These are phyloP conservation scores for Suhomyces wounanorum DNA, from an alignment of 1,139 yeast genomes.

Conservation along the genomic window DNA sequence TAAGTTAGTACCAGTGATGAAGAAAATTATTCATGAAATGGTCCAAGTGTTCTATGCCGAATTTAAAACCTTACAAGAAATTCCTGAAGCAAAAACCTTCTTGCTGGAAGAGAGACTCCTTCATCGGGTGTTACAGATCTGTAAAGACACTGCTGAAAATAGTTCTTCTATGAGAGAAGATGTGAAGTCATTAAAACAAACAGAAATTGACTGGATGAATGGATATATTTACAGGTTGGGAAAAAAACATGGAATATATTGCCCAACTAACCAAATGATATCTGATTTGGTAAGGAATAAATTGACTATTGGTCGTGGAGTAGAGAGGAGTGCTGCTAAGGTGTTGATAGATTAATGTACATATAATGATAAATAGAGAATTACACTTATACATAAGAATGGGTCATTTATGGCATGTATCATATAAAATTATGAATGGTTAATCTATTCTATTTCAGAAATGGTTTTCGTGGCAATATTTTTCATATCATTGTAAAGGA, in stretches of 20 bases:
- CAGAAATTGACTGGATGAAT: constrained; percentile 81
- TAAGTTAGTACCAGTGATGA: constrained; percentile 35
- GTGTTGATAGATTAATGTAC: constrained; percentile 5
- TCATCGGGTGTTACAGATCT: constrained; percentile 48
- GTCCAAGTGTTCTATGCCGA: constrained; percentile 40
- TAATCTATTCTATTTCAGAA: background rate
- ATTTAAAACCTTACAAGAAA: constrained; percentile 30
- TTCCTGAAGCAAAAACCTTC: constrained; percentile 38
- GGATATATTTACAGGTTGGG: constrained; percentile 68
- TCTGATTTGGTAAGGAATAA: constrained; percentile 50
- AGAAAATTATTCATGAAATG: constrained; percentile 49
- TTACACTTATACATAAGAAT: background rate
- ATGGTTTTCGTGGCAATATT: constrained; percentile 21
- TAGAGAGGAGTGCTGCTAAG: constrained; percentile 27
- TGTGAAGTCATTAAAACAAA: constrained; percentile 54
- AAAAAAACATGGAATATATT: constrained; percentile 33
- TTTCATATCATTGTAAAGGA: constrained; percentile 27
- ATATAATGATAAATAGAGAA: background rate
- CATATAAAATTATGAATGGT: background rate
- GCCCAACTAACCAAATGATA: constrained; percentile 52
- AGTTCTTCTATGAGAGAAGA: constrained; percentile 91
- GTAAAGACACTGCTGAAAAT: constrained; percentile 54
- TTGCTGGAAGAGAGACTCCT: constrained; percentile 49
- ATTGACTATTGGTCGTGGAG: constrained; percentile 32
- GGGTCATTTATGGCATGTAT: background rate